phyloP scores from a whole-genome alignment of 352 stramenopile genomes.

The Phytophthora podocarpi region DNA sequence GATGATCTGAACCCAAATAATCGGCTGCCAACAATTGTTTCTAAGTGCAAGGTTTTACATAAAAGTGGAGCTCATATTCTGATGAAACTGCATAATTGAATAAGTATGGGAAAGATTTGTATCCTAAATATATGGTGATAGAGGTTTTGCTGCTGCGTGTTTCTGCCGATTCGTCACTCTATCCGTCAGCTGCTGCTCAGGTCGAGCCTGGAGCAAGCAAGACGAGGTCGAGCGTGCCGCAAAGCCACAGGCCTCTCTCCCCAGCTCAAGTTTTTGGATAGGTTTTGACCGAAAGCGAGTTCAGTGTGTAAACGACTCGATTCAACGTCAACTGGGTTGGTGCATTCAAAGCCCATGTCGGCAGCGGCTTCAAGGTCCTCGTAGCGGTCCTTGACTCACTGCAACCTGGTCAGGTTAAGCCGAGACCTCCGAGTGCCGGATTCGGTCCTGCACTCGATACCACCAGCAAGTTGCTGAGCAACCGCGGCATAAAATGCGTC shows the following conservation, averaged over 20 bases:
- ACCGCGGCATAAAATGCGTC: slow-evolving; percentile 7
- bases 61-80: no score
- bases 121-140: no score
- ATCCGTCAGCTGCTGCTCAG: slow-evolving; percentile 24
- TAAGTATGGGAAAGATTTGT: not conserved
- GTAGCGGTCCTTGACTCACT: slow-evolving; percentile 5
- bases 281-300: not conserved
- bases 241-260: slow-evolving; percentile 13
- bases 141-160: no score
- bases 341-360: slow-evolving; percentile 5
- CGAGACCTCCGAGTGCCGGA: no score
- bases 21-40: no score
- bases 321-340: not conserved
- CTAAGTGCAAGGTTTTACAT: no score
- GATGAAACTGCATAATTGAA: no score
- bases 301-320: slow-evolving; percentile 7
- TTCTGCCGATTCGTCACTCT: no score
- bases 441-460: not conserved
- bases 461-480: no score
- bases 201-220: slow-evolving; percentile 15
- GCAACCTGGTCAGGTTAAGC: slow-evolving; percentile 6
- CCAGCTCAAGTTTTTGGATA: slow-evolving; percentile 9
- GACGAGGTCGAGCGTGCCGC: slow-evolving; percentile 15
- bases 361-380: slow-evolving; percentile 10
- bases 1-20: not conserved